Evolutionary conservation across 176 grass and related monocot species (phyloP), one percentile per base, ranked within the genome.

Genomic region (Aegilops sharonensis): DNA sequence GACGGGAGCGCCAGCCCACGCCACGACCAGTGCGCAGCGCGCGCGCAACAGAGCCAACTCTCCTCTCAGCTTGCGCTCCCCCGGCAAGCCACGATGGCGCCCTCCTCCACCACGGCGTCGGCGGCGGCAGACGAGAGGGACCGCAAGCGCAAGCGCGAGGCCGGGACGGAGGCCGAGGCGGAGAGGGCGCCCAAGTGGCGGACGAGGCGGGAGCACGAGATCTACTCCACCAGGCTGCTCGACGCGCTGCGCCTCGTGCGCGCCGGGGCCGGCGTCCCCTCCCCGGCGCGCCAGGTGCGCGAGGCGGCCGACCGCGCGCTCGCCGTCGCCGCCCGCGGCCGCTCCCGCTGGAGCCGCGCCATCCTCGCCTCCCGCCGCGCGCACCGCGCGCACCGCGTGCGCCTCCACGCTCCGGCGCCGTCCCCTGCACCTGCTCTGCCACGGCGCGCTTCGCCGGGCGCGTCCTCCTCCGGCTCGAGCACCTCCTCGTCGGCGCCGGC

Each of bases 281-380:
- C 15, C 2, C 27, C 50, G 82, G 45, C 25, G 25, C 85, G 85
- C 29, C 75, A 64, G 10, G 84, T 98, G 45, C 95, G 89, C n/a
- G 72, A 95, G 48, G 93, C 89, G 2, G 95, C 92, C 1, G 85
- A 98, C 84, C 89, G 92, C 42, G 91, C 81, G 71, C 90, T 97
- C 14, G 95, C 95, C 54, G 84, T 83, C 9, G 81, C 93, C 3
- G 91, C 93, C 1, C 87, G 89, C 7, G 93, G 95, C 0, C 79
- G 89, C 4, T 91, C 87, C 27, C 87, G 89, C 20, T 98, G 95
- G 95, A 98, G 93, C 89, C 91, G 95, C 70, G 83, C 91, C n/a
- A 81, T 95, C 76, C 95, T 98, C 40, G 73, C 79, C 24, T 81
- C 37, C 48, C 85, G 88, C 68, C 24, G 63, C 35, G 83, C 17